phyloP scores from a whole-genome alignment of 1,284 basidiomycete genomes.

The Leccinum holopus region DNA sequence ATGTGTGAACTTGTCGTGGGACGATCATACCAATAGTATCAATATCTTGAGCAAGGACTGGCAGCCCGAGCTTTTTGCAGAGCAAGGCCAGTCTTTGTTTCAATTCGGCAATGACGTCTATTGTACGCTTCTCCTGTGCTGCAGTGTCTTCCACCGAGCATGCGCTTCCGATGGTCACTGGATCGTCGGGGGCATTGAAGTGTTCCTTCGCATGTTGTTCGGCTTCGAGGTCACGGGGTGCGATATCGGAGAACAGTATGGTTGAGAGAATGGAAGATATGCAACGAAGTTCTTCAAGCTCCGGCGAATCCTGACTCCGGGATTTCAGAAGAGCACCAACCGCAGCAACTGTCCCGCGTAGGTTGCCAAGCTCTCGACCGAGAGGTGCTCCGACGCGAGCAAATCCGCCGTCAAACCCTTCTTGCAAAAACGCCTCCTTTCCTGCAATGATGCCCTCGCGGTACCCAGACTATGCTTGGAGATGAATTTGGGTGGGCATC shows the following conservation, averaged over 20 bases:
- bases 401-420: constrained; percentile 81
- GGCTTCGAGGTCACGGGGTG: constrained; percentile 69
- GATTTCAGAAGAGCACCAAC: constrained; percentile 52
- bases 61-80: constrained; percentile 35
- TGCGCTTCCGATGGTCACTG: constrained; percentile 39
- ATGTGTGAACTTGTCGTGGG: background rate
- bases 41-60: constrained; percentile 14
- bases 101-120: constrained; percentile 44
- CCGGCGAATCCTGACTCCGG: constrained; percentile 11
- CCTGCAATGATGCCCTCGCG: constrained; percentile 85
- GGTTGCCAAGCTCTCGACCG: constrained; percentile 67
- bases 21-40: background rate
- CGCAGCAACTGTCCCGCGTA: constrained; percentile 67
- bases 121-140: constrained; percentile 31
- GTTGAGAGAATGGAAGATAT: constrained; percentile 53
- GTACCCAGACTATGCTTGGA: constrained; percentile 66
- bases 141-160: constrained; percentile 40
- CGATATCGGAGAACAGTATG: constrained; percentile 66
- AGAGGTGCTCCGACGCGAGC: constrained; percentile 68
- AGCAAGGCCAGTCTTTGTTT: constrained; percentile 42
- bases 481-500: constrained; percentile 4
- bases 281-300: constrained; percentile 45
- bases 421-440: constrained; percentile 76
- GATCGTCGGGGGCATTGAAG: constrained; percentile 38
- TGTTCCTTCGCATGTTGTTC: constrained; percentile 69